Evolutionary conservation across 2,329 filamentous ascomycete species (phyloP).

Genomic region (Lizonia empirigonia): DNA sequence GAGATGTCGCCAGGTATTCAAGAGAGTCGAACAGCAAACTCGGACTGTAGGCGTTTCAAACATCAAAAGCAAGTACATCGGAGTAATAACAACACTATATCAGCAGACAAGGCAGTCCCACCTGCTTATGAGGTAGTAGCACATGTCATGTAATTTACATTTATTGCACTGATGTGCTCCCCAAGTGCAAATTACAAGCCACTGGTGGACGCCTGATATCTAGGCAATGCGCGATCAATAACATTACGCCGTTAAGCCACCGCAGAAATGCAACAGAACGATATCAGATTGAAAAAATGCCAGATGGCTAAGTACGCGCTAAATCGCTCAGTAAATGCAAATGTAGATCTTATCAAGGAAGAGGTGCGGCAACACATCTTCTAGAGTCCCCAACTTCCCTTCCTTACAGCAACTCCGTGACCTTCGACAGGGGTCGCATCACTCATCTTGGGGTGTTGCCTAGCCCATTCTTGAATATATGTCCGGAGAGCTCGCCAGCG

Average conservation of each 20-base stretch:
- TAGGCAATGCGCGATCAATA: background rate
- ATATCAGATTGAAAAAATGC: background rate
- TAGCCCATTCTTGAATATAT: conserved; percentile 89
- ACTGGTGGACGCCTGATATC: background rate
- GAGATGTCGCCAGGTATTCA: background rate
- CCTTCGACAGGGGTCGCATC: conserved; percentile 40
- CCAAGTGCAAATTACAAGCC: background rate
- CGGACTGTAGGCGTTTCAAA: background rate
- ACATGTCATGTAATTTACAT: background rate
- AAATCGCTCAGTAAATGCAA: conserved; percentile 25
- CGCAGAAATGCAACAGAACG: conserved; percentile 1
- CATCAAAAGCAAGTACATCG: background rate
- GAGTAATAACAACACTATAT: too few species aligned
- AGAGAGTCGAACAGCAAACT: background rate
- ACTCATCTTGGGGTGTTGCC: conserved; percentile 76
- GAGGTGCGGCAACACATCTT: background rate
- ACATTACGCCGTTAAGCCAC: background rate
- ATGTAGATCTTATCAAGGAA: conserved; percentile 5
- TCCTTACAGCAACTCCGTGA: conserved; percentile 53
- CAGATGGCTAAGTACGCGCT: conserved; percentile 23
- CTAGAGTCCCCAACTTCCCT: conserved; percentile 55
- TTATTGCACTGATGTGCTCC: background rate
- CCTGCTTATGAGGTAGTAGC: background rate
- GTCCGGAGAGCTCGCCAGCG: conserved; percentile 83
- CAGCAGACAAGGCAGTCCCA: background rate